Evolutionary conservation across 345 rosid species (phyloP), one percentile per base, ranked within the genome.

Genomic region (Orychophragmus violaceus): DNA sequence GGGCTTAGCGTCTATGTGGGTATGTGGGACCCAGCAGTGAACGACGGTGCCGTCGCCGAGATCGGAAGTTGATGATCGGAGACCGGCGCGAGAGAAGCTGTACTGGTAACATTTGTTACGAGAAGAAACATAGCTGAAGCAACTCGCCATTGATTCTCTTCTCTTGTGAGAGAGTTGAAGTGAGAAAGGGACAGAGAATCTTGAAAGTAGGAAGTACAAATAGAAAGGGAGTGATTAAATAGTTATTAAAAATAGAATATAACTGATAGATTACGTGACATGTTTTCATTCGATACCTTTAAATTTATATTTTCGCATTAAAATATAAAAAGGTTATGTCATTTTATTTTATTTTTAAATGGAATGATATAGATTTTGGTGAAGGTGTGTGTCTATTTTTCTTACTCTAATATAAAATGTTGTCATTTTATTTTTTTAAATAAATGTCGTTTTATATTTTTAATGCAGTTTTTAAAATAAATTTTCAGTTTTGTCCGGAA

Each of bases 41-140:
- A 89, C 71, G 77, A 88, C 54, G 8, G 98, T 91, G 68, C 96
- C 95, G 48, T 82, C 91, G 27, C 87, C 86, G 66, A 91, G 90
- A 69, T 88, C 98, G 61, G 87, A 74, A 30, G 84, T 77, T 23
- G 83, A 77, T 61, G 96, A 89, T 67, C 81, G 77, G 64, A 91
- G 89, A 29, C 98, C 98, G 13, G 87, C 75, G 36, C 46, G 77
- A 54, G 76, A 77, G 87, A 91, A 91, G 55, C 87, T 82, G 79
- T 70, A 59, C 5, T 87, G 88, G 66, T 75, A 87, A 74, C 86
- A 87, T 53, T 65, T 66, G 82, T 91, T 78, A 35, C 82, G 82
- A 22, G 82, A 66, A 21, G 82, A 81, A 1, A 90, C 76, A 62
- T 77, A 79, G 78, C 96, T 86, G 67, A 85, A 82, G 49, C 96